Percentiles rank a stretch among this genome's conserved stretches.
phyloP scores from a whole-genome alignment of 768 basidiomycete genomes.

The Lactifluus piperatus region DNA sequence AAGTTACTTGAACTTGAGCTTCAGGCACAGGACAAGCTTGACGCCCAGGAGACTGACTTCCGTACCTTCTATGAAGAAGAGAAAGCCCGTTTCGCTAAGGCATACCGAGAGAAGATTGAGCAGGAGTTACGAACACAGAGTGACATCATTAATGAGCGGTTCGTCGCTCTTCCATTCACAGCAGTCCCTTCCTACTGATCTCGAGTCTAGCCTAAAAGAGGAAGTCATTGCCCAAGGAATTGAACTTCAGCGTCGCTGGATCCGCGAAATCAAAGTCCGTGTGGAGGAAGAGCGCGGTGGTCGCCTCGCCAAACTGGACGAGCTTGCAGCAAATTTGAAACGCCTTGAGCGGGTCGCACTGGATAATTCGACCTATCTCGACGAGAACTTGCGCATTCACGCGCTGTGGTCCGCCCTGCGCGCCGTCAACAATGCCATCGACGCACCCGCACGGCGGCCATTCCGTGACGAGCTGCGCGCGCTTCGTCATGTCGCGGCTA shows the following conservation, averaged over 20 bases:
- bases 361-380: conserved; percentile 84
- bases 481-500: conserved; percentile 62
- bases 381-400: conserved; percentile 89
- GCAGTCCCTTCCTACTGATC: not conserved
- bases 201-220: conserved; percentile 62
- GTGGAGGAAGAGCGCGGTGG: conserved; percentile 97
- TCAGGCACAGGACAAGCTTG: conserved; percentile 77
- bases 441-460: conserved; percentile 59
- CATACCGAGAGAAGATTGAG: conserved; percentile 82
- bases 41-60: conserved; percentile 80
- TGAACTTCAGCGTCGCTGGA: conserved; percentile 94
- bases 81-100: conserved; percentile 56
- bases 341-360: conserved; percentile 85
- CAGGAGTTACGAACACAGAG: conserved; percentile 81
- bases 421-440: conserved; percentile 57
- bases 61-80: conserved; percentile 75
- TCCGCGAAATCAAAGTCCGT: conserved; percentile 89
- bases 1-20: conserved; percentile 79
- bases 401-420: conserved; percentile 90
- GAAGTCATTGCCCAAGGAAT: conserved; percentile 96
- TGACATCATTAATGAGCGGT: conserved; percentile 93
- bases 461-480: conserved; percentile 88
- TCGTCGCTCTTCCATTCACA: conserved; percentile 20
- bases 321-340: conserved; percentile 83
- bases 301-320: conserved; percentile 88